Conservation (phyloP, 2,329 filamentous ascomycete genomes). For the Alternaria gansuensis region DNA sequence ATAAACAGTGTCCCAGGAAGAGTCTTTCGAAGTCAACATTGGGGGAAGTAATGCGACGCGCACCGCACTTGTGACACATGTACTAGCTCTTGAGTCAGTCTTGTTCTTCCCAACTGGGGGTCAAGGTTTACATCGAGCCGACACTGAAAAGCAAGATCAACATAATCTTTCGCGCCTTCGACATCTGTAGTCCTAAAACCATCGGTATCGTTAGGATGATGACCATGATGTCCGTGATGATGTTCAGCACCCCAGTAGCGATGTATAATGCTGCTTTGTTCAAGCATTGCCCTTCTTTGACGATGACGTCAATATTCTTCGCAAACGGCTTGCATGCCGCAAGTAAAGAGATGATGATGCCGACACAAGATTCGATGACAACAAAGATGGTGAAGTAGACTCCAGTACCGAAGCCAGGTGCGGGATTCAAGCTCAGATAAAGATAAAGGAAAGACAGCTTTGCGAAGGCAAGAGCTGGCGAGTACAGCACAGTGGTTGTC, state of each 20-base stretch:
- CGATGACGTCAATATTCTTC: conserved; percentile 28
- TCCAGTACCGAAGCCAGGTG: conserved; percentile 15
- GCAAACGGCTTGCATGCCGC: conserved; percentile 29
- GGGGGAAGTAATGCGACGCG: conserved; percentile 23
- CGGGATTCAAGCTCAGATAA: background rate
- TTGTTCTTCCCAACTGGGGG: background rate
- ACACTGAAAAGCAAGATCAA: conserved; percentile 26
- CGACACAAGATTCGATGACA: conserved; percentile 27
- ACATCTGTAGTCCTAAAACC: conserved; percentile 27
- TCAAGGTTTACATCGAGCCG: background rate
- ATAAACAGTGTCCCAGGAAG: conserved; percentile 23
- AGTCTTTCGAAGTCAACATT: conserved; percentile 22
- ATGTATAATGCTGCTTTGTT: conserved; percentile 31
- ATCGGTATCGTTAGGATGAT: conserved; percentile 26
- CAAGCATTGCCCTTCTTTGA: conserved; percentile 26
- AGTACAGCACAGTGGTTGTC: conserved; percentile 11
- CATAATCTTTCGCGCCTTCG: conserved; percentile 23
- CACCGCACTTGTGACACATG: conserved; percentile 27
- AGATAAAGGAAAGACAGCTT: background rate
- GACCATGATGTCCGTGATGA: conserved; percentile 29
- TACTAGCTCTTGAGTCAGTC: conserved; percentile 15
- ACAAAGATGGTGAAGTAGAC: conserved; percentile 30
- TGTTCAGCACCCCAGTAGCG: conserved; percentile 30
- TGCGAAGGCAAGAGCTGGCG: conserved; percentile 4
- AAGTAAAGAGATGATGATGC: conserved; percentile 29